Base-by-base conservation (phyloP, 2,329 filamentous ascomycete genomes). In the Aspergillus sp. region DNA sequence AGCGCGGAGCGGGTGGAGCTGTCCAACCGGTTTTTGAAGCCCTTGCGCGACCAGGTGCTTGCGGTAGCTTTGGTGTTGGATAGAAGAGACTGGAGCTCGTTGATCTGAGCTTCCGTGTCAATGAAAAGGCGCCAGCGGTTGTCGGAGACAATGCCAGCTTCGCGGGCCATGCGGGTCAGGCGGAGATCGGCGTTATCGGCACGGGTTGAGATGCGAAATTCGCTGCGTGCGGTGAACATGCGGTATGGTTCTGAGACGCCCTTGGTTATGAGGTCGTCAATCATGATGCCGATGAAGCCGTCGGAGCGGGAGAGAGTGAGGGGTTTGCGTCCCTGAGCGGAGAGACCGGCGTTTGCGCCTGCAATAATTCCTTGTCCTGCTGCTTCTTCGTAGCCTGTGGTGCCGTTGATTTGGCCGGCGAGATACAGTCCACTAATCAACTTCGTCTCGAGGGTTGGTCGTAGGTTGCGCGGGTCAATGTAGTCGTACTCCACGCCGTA, bases 401-500 rank as follows among this genome's bases (percentile, higher is more conserved):
- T 99, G 50, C 95, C 95, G 76, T 99, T 99, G 77, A 99, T 97
- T 76, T 99, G 95, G 4, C 95, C 95, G 0, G 95, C 95, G 34
- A 99, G 84, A 79, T 91, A 99, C 13, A 99, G 85, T 1, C 95
- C 95, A 7, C 83, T 82, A 64, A 99, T 97, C 23, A 90, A 85
- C 77, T 98, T 99, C 1, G 95, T 98, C 77, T 99, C 95, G 7
- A 99, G 85, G 0, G 93, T 95, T n/a, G 91, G 87, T 66, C 89
- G 90, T 3, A 99, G 83, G 68, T 91, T 90, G 56, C 95, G 89
- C 19, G 95, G 95, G 73, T 99, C 95, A 19, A 99, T 92, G 76
- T 99, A 99, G 80, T 98, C 95, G 77, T 99, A 99, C 76, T 99
- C 95, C 1, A 99, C 95, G 7, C 95, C 95, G 72, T 99, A 99